Conservation (phyloP, 2,329 filamentous ascomycete genomes). For the Peltaster fructicola region DNA sequence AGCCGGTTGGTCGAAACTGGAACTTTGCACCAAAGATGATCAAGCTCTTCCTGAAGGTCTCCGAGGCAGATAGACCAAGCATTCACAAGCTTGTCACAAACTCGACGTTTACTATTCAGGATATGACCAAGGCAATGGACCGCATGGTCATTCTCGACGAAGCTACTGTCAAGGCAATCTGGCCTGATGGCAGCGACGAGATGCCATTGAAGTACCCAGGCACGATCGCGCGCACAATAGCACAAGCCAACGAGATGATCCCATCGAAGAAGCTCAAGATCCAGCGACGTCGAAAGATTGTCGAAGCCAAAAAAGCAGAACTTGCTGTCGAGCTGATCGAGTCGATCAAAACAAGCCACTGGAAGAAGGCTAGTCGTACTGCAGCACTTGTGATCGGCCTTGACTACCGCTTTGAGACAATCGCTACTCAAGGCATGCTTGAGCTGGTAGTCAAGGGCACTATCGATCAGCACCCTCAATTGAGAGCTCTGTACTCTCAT, state of each 20-base stretch:
- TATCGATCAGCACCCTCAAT: conserved; percentile 75
- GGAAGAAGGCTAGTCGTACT: conserved; percentile 86
- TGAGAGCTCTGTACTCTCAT: conserved; percentile 65
- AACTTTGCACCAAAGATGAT: conserved; percentile 83
- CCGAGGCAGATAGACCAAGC: conserved; percentile 78
- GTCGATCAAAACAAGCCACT: conserved; percentile 64
- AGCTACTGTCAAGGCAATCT: conserved; percentile 51
- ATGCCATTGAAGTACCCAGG: conserved; percentile 11
- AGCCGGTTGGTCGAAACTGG: conserved; percentile 84
- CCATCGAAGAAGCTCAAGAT: conserved; percentile 55
- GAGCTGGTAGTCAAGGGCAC: conserved; percentile 67
- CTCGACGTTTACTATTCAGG: conserved; percentile 70
- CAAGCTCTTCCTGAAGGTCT: conserved; percentile 75
- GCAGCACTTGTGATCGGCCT: conserved; percentile 82
- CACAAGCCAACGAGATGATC: conserved; percentile 45
- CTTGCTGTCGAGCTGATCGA: conserved; percentile 69
- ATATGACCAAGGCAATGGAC: conserved; percentile 80
- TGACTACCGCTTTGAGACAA: conserved; percentile 75
- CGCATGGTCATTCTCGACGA: conserved; percentile 69
- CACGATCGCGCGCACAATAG: conserved; percentile 17
- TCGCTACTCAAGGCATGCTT: conserved; percentile 67
- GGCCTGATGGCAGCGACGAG: conserved; percentile 31
- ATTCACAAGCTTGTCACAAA: conserved; percentile 76
- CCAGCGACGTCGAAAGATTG: conserved; percentile 51
- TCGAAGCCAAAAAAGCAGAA: conserved; percentile 68